Percentiles rank a stretch among this genome's conserved stretches.
Conservation (phyloP, 345 rosid genomes). For the Lepidium aucheri region DNA sequence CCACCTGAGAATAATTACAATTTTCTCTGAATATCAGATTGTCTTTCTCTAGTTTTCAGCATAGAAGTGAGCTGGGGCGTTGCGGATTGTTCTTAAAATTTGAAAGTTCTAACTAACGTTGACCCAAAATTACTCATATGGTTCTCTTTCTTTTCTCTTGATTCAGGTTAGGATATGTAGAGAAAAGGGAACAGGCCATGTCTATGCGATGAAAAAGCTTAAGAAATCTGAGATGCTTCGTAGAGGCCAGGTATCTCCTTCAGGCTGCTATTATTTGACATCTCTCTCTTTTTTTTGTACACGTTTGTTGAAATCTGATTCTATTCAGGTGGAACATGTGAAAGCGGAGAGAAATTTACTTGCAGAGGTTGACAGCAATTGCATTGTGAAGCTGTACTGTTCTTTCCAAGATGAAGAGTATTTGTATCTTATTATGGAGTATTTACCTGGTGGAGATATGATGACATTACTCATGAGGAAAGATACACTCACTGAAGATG, state of each 20-base stretch:
- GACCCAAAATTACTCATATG: background rate
- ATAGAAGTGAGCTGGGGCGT: background rate
- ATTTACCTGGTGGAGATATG: conserved; percentile 99
- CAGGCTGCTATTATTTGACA: background rate
- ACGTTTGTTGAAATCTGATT: conserved; percentile 16
- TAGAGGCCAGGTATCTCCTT: conserved; percentile 71
- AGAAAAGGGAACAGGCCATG: conserved; percentile 80
- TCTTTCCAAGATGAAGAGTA: conserved; percentile 96
- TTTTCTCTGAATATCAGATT: background rate
- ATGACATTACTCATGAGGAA: conserved; percentile 98
- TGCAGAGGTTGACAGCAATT: conserved; percentile 97
- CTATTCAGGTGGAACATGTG: conserved; percentile 88
- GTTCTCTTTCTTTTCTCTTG: background rate
- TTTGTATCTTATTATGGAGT: conserved; percentile 93
- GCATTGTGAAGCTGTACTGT: conserved; percentile 91
- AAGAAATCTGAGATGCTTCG: conserved; percentile 98
- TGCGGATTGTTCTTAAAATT: background rate
- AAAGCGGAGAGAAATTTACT: conserved; percentile 97
- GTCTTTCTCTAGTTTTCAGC: background rate
- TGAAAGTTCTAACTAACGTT: background rate
- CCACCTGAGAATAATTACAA: background rate
- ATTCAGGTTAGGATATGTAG: conserved; percentile 80
- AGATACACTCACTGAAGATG: conserved; percentile 91
- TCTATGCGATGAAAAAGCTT: conserved; percentile 95
- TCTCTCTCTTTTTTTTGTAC: background rate